Conservation (phyloP, 495 filamentous ascomycete species). For the Podospora pseudocomata region DNA sequence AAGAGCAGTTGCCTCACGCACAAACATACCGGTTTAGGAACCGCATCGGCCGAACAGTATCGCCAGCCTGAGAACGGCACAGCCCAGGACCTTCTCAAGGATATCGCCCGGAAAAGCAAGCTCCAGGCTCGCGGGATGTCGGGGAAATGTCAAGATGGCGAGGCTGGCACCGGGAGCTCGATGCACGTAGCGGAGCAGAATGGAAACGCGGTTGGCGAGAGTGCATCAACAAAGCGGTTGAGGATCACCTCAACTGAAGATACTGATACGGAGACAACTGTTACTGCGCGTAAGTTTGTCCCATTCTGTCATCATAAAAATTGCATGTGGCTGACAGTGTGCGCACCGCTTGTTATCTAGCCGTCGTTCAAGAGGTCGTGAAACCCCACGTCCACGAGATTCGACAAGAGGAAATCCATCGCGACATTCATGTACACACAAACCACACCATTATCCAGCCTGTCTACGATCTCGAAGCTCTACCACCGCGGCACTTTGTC, state of each 20-base stretch:
- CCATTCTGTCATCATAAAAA: no score
- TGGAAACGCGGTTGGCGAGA: neutral
- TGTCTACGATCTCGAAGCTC: slow-evolving; percentile 45
- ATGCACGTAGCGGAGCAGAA: neutral
- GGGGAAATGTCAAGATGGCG: neutral
- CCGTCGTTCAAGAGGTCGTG: slow-evolving; percentile 54
- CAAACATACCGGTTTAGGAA: neutral
- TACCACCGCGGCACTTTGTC: slow-evolving; percentile 27
- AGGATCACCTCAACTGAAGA: neutral
- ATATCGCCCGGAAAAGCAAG: slow-evolving; percentile 3
- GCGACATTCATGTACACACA: slow-evolving; percentile 56
- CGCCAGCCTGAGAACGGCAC: neutral
- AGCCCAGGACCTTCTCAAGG: neutral
- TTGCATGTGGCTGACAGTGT: no score
- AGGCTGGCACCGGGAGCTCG: neutral
- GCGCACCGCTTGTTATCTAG: slow-evolving; percentile 25
- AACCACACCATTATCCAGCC: slow-evolving; percentile 52
- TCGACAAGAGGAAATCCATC: slow-evolving; percentile 47
- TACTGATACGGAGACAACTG: neutral
- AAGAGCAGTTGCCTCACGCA: neutral
- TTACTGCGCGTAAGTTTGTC: neutral
- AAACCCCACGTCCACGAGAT: slow-evolving; percentile 45
- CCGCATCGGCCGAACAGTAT: neutral
- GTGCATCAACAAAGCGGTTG: neutral
- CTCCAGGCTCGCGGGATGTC: neutral